These are phyloP conservation scores for Stipa capillata DNA, from an alignment of 176 grass and related monocot genomes.

Conservation along the genomic window DNA sequence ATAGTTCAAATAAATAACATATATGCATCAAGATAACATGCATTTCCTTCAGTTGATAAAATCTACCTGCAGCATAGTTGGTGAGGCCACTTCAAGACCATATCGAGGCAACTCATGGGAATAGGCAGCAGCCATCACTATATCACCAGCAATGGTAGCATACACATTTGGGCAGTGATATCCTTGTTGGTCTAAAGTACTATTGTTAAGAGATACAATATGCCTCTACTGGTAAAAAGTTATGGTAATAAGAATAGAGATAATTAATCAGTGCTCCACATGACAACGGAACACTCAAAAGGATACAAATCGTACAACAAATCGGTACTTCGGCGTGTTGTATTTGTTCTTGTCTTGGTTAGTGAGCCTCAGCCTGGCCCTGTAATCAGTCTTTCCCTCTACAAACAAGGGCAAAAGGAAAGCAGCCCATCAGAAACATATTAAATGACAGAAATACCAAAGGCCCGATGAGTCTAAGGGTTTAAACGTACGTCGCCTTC, in stretches of 20 bases:
- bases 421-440: neutral
- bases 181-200: conserved; percentile 48
- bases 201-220: conserved; percentile 18
- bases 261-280: neutral
- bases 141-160: conserved; percentile 57
- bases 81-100: conserved; percentile 67
- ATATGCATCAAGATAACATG: neutral
- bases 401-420: neutral
- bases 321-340: conserved; percentile 55
- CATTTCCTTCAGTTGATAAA: neutral
- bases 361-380: conserved; percentile 58
- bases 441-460: neutral
- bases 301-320: conserved; percentile 67
- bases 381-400: conserved; percentile 68
- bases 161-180: conserved; percentile 45
- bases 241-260: neutral
- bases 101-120: conserved; percentile 54
- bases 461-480: neutral
- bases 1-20: neutral
- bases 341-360: conserved; percentile 80
- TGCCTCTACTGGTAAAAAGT: neutral
- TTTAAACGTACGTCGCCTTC: conserved; percentile 38
- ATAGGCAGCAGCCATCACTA: conserved; percentile 54
- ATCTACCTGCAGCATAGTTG: conserved; percentile 58
- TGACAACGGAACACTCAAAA: neutral